Evolutionary conservation across 148 eudicot species (phyloP), one percentile per base, ranked within the genome.

Genomic region (Nyssa sinensis): DNA sequence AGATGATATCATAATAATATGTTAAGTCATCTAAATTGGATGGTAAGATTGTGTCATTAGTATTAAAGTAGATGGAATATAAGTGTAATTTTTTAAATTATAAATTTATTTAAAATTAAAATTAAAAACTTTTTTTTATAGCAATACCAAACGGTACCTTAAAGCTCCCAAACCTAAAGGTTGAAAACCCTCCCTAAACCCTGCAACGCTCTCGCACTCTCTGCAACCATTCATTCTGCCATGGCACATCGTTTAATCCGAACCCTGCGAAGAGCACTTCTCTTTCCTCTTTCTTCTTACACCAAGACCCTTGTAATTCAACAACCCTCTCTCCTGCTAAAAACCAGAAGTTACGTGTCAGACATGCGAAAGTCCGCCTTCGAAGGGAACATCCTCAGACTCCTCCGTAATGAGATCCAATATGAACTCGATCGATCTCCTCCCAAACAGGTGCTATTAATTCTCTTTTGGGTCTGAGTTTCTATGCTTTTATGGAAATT

Each of bases 331-430:
- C 51, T 12, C 41, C 59, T 62, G 29, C 27, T 29, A 1, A 49
- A 79, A 13, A 32, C 29, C 64, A 81, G 92, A 75, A 77, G 47
- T 74, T 84, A 69, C 63, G 74, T 76, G 1, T 61, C 78, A 7
- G 86, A 84, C n/a, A 86, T 89, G 93, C 84, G 93, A 44, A 87
- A 81, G 39, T 84, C 90, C 9, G 91, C 97, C 11, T 84, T 87
- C 69, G 86, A 94, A 35, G 87, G 65, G 4, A 86, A 83, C 35
- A 73, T 92, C 35, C 85, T 88, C 55, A 85, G 96, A 11, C 91
- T 87, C 65, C 86, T 94, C 27, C 89, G 96, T 31, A 84, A 86
- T 62, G 98, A 94, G 74, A 86, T 94, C 75, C 88, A 87, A 66
- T 91, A 82, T 77, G 98, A 94, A 63, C 79, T 84, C 71, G 93